Evolutionary conservation across 2,329 filamentous ascomycete genomes (phyloP), one percentile per base, ranked within the genome.

Genomic region (Fusarium compactum): DNA sequence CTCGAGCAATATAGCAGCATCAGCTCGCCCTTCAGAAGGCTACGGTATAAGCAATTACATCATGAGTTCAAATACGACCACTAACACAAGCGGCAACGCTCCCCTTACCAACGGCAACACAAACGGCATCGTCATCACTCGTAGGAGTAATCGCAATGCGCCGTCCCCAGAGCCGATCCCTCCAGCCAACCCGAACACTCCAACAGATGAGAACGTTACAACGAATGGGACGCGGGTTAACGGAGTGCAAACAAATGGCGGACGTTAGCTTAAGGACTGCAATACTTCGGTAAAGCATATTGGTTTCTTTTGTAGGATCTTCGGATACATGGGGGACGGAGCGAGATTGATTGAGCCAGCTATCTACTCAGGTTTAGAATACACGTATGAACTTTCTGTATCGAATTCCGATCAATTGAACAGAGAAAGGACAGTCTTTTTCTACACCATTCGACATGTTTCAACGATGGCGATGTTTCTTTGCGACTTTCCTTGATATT

Each of bases 221-320:
- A 38, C 34, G 10, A 38, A 11, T 10, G 18, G 18, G 10, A 38
- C 34, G 18, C 34, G n/a, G 34, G 18, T 38, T 1, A 38, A 38
- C 5, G 34, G 34, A n/a, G 34, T 38, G 10, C 18, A 38, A 38
- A 38, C 18, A 11, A 38, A n/a, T 4, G 18, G 34, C 2, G 18
- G 18, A 6, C 34, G 18, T 3, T 38, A 38, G 18, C 1, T 7
- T 7, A 18, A n/a, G 3, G 6, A 4, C 16, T n/a, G 5, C 3
- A 2, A n/a, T 38, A n/a, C 18, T 38, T 7, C 0, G 6, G 5
- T 12, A 38, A 6, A 1, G 6, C 18, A n/a, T n/a, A 3, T 38
- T n/a, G 6, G 5, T n/a, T n/a, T 7, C 18, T 0, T n/a, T 11
- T 38, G 34, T n/a, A 38, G 9, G 16, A n/a, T 38, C 9, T 5